A percentile compares a stretch with the other conserved stretches of the same genome.
phyloP scores from a whole-genome alignment of 495 filamentous ascomycete species.

The Neurospora sublineolata region DNA sequence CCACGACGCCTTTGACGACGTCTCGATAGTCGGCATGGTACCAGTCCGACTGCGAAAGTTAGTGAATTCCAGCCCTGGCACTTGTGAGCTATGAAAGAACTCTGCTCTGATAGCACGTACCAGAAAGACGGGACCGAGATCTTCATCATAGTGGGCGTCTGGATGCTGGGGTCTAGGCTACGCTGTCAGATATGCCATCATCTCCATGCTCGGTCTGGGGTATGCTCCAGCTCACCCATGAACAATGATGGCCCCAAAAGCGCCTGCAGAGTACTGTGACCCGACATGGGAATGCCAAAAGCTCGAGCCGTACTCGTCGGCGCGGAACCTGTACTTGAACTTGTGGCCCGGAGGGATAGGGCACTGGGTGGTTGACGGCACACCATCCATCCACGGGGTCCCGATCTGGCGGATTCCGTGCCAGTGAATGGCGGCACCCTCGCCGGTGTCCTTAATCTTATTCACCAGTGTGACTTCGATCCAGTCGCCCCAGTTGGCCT shows the following conservation, averaged over 20 bases:
- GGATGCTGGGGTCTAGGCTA: neutral
- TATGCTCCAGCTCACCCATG: constrained; percentile 22
- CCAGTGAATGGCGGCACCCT: constrained; percentile 33
- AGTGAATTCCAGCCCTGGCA: too few relatives aligned
- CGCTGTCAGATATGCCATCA: too few relatives aligned
- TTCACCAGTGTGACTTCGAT: constrained; percentile 41
- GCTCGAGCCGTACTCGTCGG: constrained; percentile 31
- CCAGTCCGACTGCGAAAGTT: neutral
- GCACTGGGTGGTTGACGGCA: constrained; percentile 33
- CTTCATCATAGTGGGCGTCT: neutral
- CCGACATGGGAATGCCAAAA: constrained; percentile 38
- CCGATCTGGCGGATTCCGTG: constrained; percentile 34
- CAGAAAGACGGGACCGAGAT: neutral
- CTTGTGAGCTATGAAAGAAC: neutral
- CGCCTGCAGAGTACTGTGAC: constrained; percentile 38
- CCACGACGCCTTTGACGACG: neutral
- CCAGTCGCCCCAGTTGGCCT: constrained; percentile 44
- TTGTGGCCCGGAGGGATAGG: constrained; percentile 29
- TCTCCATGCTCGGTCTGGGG: too few relatives aligned
- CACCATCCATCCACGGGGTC: constrained; percentile 23
- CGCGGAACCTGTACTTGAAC: constrained; percentile 31
- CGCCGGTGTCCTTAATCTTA: constrained; percentile 28
- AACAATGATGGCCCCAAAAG: constrained; percentile 38
- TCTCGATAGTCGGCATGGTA: neutral
- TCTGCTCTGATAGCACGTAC: neutral